These are phyloP conservation scores for Populus nigra DNA, from an alignment of 345 rosid genomes.

Conservation along the genomic window DNA sequence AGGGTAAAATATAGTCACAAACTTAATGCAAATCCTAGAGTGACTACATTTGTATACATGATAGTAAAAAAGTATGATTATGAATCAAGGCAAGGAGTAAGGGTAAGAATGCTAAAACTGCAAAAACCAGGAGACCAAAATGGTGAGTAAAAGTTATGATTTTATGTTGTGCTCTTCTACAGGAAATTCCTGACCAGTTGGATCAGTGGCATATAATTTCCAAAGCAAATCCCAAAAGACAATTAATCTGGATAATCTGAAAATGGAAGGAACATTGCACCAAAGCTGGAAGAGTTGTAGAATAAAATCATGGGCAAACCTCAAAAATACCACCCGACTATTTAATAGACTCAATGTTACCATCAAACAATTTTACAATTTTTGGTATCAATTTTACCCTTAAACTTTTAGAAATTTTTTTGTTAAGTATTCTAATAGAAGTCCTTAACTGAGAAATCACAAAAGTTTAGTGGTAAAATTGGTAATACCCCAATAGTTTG, in stretches of 20 bases:
- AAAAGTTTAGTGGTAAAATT: too few relatives aligned
- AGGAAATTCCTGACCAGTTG: neutral
- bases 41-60: neutral
- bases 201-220: neutral
- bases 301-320: neutral
- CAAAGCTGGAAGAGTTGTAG: neutral
- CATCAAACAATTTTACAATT: too few relatives aligned
- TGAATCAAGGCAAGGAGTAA: neutral
- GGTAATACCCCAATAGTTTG: too few relatives aligned
- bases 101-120: neutral
- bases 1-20: slow-evolving; percentile 9
- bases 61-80: neutral
- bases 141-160: neutral
- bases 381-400: too few relatives aligned
- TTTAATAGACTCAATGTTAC: too few relatives aligned
- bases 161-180: neutral
- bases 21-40: neutral
- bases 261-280: neutral
- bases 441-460: too few relatives aligned
- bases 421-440: too few relatives aligned
- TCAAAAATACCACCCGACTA: too few relatives aligned
- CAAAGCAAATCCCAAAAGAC: neutral
- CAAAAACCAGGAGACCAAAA: neutral
- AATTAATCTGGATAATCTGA: neutral
- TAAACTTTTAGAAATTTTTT: too few relatives aligned